A percentile compares a stretch with the other conserved stretches of the same genome.
These are phyloP conservation scores for Lactifluus subvellereus DNA, from an alignment of 768 basidiomycete species.

Conservation along the genomic window DNA sequence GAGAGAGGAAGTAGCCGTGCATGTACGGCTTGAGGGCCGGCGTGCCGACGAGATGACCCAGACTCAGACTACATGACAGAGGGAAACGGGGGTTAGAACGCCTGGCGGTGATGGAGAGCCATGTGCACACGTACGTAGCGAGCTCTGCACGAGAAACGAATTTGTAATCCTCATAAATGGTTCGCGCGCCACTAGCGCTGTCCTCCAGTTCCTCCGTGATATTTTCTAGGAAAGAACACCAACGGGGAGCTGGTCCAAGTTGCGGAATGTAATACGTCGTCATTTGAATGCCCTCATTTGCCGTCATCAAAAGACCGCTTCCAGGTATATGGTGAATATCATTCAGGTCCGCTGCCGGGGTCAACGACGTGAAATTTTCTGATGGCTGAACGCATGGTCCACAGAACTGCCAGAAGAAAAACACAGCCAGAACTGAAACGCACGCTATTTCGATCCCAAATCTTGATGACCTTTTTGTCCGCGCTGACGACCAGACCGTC, in stretches of 20 bases:
- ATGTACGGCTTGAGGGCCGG: constrained; percentile 97
- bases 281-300: constrained; percentile 97
- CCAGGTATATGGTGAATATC: constrained; percentile 85
- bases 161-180: constrained; percentile 95
- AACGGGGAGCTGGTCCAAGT: constrained; percentile 91
- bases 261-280: constrained; percentile 92
- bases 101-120: background rate
- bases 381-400: constrained; percentile 52
- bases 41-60: constrained; percentile 93
- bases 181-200: constrained; percentile 53
- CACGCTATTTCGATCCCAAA: constrained; percentile 87
- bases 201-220: constrained; percentile 99
- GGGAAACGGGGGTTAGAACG: background rate
- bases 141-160: constrained; percentile 88
- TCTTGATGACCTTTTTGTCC: constrained; percentile 95
- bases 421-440: constrained; percentile 40
- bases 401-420: constrained; percentile 16
- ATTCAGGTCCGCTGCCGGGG: constrained; percentile 84
- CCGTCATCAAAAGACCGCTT: constrained; percentile 84
- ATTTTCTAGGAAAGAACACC: constrained; percentile 97
- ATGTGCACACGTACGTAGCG: constrained; percentile 52
- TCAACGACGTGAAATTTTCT: constrained; percentile 87
- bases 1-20: constrained; percentile 98
- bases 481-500: constrained; percentile 87
- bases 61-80: constrained; percentile 58